These are phyloP conservation scores for Otatea glauca DNA, from an alignment of 176 grass and related monocot genomes.

Conservation along the genomic window DNA sequence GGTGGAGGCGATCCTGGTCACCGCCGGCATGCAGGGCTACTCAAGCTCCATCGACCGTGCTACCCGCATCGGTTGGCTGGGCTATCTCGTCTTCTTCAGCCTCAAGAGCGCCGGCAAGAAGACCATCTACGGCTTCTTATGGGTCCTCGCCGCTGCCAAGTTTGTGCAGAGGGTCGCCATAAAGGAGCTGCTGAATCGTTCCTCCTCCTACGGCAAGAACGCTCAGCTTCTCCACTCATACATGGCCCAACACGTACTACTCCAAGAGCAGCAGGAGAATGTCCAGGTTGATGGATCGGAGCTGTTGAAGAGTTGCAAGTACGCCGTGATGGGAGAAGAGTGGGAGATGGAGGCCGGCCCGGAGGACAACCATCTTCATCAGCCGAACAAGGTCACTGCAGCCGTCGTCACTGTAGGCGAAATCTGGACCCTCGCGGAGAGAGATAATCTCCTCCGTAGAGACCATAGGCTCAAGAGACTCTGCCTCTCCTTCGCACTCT, in stretches of 20 bases:
- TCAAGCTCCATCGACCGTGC: neutral
- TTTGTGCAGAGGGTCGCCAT: neutral
- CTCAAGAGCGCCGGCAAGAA: neutral
- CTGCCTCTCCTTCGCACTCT: constrained; percentile 35
- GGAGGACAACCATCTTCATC: no score
- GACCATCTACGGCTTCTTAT: neutral
- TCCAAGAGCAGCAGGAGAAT: neutral
- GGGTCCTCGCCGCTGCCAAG: neutral
- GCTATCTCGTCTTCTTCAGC: constrained; percentile 21
- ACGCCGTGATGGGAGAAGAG: constrained; percentile 32
- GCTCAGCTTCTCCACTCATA: neutral
- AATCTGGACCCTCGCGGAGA: neutral
- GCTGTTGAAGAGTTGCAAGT: neutral
- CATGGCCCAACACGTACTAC: neutral
- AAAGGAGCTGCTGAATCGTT: neutral
- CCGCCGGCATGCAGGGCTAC: neutral
- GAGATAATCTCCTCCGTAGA: neutral
- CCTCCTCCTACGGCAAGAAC: constrained; percentile 8
- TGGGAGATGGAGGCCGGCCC: neutral
- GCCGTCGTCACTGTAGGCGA: neutral
- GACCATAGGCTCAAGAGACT: constrained; percentile 13
- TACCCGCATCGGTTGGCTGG: neutral
- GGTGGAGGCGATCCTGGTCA: neutral
- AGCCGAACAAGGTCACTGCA: no score
- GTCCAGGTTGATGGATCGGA: no score